These are phyloP conservation scores for Cytospora schulzeri DNA, from an alignment of 2,329 filamentous ascomycete species.

Conservation along the genomic window DNA sequence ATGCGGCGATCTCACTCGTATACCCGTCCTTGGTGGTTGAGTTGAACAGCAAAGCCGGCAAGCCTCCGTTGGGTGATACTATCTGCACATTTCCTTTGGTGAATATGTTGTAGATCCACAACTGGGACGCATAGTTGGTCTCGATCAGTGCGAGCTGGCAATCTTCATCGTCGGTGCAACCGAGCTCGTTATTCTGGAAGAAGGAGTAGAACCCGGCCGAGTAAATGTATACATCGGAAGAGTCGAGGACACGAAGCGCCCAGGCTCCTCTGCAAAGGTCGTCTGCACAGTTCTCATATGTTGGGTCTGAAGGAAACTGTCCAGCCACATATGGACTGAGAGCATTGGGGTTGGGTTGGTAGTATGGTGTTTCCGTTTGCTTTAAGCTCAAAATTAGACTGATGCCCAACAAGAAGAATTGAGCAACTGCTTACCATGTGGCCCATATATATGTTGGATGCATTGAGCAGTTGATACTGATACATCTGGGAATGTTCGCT, in stretches of 20 bases:
- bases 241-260: conserved; percentile 58
- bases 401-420: too few species aligned
- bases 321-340: conserved; percentile 39
- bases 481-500: conserved; percentile 50
- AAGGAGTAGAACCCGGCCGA: conserved; percentile 62
- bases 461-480: conserved; percentile 50
- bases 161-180: conserved; percentile 6
- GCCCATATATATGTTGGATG: conserved; percentile 44
- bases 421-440: too few species aligned
- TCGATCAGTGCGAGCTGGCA: conserved; percentile 25
- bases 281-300: conserved; percentile 25
- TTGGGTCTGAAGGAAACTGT: conserved; percentile 18
- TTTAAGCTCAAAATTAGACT: conserved; percentile 43
- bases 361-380: conserved; percentile 46
- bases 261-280: conserved; percentile 56
- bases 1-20: too few species aligned
- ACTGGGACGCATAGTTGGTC: conserved; percentile 11
- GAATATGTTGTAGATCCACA: conserved; percentile 27
- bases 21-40: too few species aligned
- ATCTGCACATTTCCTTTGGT: conserved; percentile 26
- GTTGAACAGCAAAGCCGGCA: too few species aligned
- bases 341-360: conserved; percentile 47
- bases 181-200: conserved; percentile 54
- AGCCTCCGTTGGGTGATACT: too few species aligned
- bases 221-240: conserved; percentile 52